These are phyloP conservation scores for Russula sp. DNA, from an alignment of 768 basidiomycete species.

Conservation along the genomic window DNA sequence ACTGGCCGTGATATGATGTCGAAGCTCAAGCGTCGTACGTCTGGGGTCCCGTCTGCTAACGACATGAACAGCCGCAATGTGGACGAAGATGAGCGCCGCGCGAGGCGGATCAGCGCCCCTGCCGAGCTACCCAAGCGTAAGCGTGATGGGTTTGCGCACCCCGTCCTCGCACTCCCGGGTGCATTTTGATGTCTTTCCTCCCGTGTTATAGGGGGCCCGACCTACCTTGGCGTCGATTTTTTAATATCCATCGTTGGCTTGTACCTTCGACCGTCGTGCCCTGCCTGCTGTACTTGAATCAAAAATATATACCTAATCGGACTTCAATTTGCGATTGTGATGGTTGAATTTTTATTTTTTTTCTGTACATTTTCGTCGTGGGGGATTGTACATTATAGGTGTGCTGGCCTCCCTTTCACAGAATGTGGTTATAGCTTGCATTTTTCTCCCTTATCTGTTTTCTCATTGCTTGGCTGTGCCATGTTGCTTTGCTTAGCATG, in stretches of 20 bases:
- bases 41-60: constrained; percentile 18
- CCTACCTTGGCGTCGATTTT: background rate
- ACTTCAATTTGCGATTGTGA: background rate
- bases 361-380: background rate
- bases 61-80: constrained; percentile 27
- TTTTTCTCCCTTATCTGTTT: background rate
- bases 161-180: constrained; percentile 51
- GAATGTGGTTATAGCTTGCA: background rate
- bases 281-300: background rate
- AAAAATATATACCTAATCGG: background rate
- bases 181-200: constrained; percentile 42
- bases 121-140: constrained; percentile 48
- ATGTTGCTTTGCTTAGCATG: constrained; percentile 5
- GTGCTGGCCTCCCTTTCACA: background rate
- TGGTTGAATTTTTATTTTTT: background rate
- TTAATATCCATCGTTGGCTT: background rate
- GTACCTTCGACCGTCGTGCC: background rate
- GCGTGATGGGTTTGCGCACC: constrained; percentile 54
- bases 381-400: background rate
- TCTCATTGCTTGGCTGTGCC: constrained; percentile 6
- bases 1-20: constrained; percentile 61
- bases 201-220: background rate
- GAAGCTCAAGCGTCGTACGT: constrained; percentile 52
- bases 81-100: constrained; percentile 35
- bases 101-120: constrained; percentile 53